A percentile compares a stretch with the other conserved stretches of the same genome.
These are phyloP conservation scores for Periconia digitata DNA, from an alignment of 2,329 filamentous ascomycete genomes.

Conservation along the genomic window DNA sequence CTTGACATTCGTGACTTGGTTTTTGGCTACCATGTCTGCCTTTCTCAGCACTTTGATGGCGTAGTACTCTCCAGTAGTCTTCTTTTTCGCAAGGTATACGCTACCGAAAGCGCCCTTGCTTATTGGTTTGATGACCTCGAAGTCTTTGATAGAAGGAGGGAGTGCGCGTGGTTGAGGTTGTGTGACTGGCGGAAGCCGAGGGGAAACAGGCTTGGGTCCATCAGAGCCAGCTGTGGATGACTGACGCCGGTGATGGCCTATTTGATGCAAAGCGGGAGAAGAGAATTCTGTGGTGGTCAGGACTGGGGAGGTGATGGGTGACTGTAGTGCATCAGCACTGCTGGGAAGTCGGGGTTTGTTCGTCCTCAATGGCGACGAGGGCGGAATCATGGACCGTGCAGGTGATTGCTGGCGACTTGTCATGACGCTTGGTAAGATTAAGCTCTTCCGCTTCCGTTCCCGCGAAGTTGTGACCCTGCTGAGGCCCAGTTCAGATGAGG, in stretches of 20 bases:
- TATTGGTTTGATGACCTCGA: slow-evolving; percentile 99
- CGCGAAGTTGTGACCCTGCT: slow-evolving; percentile 75
- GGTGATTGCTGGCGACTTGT: slow-evolving; percentile 89
- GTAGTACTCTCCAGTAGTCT: slow-evolving; percentile 96
- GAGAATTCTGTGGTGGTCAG: slow-evolving; percentile 79
- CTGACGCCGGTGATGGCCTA: slow-evolving; percentile 78
- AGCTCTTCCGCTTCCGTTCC: slow-evolving; percentile 82
- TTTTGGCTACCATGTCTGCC: slow-evolving; percentile 99
- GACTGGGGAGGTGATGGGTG: slow-evolving; percentile 87
- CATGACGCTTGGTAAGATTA: slow-evolving; percentile 76
- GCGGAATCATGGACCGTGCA: slow-evolving; percentile 69
- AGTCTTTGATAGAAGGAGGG: slow-evolving; percentile 96
- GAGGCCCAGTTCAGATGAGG: slow-evolving; percentile 81
- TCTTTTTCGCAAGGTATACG: slow-evolving; percentile 97
- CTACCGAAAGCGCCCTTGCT: slow-evolving; percentile 98
- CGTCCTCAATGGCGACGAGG: slow-evolving; percentile 84
- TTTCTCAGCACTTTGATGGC: slow-evolving; percentile 99
- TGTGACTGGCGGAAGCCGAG: slow-evolving; percentile 73
- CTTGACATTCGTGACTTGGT: slow-evolving; percentile 98
- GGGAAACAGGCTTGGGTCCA: slow-evolving; percentile 71
- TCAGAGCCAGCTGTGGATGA: slow-evolving; percentile 85
- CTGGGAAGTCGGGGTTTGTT: slow-evolving; percentile 73
- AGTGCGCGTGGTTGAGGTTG: slow-evolving; percentile 85
- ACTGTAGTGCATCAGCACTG: slow-evolving; percentile 67
- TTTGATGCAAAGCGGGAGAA: slow-evolving; percentile 64